Percentiles rank a stretch among this genome's conserved stretches.
Conservation (phyloP, 441 rosid species). For the Aquilaria agallochum region DNA sequence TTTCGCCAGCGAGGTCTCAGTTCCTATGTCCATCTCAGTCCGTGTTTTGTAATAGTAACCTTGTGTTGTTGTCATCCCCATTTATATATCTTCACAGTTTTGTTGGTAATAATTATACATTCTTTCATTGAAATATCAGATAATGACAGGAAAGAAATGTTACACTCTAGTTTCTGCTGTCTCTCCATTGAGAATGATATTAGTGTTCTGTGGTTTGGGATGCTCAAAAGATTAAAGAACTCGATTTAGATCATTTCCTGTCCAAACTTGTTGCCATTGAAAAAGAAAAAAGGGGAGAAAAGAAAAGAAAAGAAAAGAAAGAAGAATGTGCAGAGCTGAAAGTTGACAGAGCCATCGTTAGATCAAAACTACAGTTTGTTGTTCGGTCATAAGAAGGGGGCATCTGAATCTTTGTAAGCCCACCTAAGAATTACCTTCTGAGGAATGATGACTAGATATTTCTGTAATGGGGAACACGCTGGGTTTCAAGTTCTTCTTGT, state of each 20-base stretch:
- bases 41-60: slow-evolving; percentile 63
- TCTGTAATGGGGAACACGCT: slow-evolving; percentile 9
- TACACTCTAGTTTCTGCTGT: background rate
- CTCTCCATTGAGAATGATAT: slow-evolving; percentile 14
- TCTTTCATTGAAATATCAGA: slow-evolving; percentile 53
- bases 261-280: too few relatives aligned
- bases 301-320: background rate
- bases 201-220: slow-evolving; percentile 7
- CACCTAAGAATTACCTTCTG: background rate
- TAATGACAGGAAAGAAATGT: slow-evolving; percentile 14
- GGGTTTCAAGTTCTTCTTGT: slow-evolving; percentile 14
- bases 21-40: slow-evolving; percentile 64
- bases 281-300: too few relatives aligned
- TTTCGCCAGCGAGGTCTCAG: slow-evolving; percentile 60
- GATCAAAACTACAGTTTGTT: background rate
- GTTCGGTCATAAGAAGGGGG: slow-evolving; percentile 12
- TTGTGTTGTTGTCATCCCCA: slow-evolving; percentile 19
- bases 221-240: too few relatives aligned
- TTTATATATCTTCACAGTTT: slow-evolving; percentile 29
- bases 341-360: slow-evolving; percentile 14
- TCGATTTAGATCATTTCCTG: too few relatives aligned
- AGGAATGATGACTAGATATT: slow-evolving; percentile 8
- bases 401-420: slow-evolving; percentile 13
- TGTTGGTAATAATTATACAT: slow-evolving; percentile 43
- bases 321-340: slow-evolving; percentile 10